Conservation (phyloP, 176 grass and related monocot genomes). For the Melocanna baccifera region DNA sequence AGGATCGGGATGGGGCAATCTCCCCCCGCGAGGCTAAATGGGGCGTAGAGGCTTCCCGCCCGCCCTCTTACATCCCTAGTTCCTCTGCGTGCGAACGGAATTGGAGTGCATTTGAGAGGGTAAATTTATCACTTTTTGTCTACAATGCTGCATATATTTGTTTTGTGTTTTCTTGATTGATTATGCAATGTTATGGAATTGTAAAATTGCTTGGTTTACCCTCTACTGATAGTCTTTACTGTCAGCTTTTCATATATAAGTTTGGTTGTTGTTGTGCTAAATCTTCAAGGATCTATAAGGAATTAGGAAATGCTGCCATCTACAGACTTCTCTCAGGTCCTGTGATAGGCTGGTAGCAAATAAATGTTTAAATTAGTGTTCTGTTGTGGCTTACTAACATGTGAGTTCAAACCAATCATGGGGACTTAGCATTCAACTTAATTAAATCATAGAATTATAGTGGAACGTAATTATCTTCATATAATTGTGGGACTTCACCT, state of each 20-base stretch:
- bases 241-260: background rate
- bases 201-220: background rate
- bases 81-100: too few relatives aligned
- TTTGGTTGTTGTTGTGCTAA: background rate
- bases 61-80: too few relatives aligned
- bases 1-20: too few relatives aligned
- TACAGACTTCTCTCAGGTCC: background rate
- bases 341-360: constrained; percentile 1
- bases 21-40: too few relatives aligned
- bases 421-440: background rate
- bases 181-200: too few relatives aligned
- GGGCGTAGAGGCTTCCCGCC: too few relatives aligned
- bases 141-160: too few relatives aligned
- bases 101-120: too few relatives aligned
- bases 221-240: background rate
- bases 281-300: background rate
- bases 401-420: background rate
- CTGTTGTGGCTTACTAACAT: constrained; percentile 5
- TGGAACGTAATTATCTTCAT: background rate
- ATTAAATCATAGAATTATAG: background rate
- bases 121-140: too few relatives aligned
- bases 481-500: background rate
- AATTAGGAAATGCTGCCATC: constrained; percentile 10
- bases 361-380: background rate
- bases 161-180: too few relatives aligned